Conservation (phyloP, 1,139 yeast species). For the Blastobotrys capitulatus region DNA sequence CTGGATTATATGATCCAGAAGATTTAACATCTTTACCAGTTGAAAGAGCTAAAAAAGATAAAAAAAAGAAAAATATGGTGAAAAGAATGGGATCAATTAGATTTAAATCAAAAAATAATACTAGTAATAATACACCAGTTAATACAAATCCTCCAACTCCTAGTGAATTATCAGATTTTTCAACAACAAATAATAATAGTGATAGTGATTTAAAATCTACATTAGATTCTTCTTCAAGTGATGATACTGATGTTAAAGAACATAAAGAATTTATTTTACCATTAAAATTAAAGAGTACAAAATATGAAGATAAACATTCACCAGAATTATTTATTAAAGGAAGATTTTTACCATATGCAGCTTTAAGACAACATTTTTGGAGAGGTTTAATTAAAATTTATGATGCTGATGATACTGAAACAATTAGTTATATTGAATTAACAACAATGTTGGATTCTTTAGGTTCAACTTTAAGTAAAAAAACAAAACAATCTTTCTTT, state of each 20-base stretch:
- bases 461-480: constrained; percentile 53
- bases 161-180: not conserved
- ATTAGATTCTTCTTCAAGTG: not conserved
- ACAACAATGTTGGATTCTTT: constrained; percentile 55
- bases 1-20: constrained; percentile 30
- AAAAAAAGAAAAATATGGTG: constrained; percentile 2
- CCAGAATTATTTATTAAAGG: constrained; percentile 60
- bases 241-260: constrained; percentile 3
- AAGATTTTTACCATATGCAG: constrained; percentile 62
- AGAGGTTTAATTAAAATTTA: constrained; percentile 53
- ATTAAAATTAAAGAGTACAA: constrained; percentile 32
- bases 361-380: constrained; percentile 69
- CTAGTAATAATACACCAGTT: not conserved
- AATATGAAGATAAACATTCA: constrained; percentile 36
- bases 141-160: constrained; percentile 3
- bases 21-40: constrained; percentile 9
- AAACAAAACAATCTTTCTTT: constrained; percentile 44
- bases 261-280: constrained; percentile 32
- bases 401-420: constrained; percentile 40
- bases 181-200: not conserved
- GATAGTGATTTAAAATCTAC: not conserved
- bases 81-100: constrained; percentile 10
- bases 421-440: constrained; percentile 51
- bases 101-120: constrained; percentile 1
- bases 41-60: constrained; percentile 1